Evolutionary conservation across 768 basidiomycete species (phyloP), one percentile per base, ranked within the genome.

Genomic region (Amanita inopinata): DNA sequence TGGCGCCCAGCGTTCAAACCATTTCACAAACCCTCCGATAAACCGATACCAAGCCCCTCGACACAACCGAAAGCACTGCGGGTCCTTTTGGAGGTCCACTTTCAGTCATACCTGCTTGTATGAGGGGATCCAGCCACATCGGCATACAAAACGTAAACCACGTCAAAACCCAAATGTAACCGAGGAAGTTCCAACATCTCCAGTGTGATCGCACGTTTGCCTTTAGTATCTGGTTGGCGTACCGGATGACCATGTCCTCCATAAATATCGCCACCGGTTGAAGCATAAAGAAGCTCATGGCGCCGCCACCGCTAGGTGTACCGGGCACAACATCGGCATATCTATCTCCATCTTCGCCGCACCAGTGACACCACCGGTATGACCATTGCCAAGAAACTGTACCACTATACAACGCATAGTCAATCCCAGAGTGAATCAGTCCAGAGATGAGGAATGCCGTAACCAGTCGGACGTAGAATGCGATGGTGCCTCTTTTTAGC

Each of bases 371-470:
- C 20, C 30, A 17, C 12, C 33, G 24, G 18, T 34, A 35, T 17
- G 11, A 33, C 33, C 42, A 35, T 15, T 33, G 25, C 20, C 19
- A 28, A 19, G 37, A 25, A 15, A 34, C 25, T 25, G 19, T 18
- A n/a, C 33, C 14, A 5, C 53, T 53, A 4, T 56, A 38, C 37
- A 61, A 44, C 60, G 63, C 59, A 43, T 54, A 54, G 28, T 65
- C 65, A 7, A 59, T 61, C 2, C 55, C 52, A 17, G 51, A 39
- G 40, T 67, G 65, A 34, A 61, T 54, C 33, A 59, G 15, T 5
- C 58, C 64, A 12, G 60, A 58, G 23, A 64, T 46, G 39, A 58
- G 45, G 51, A 67, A 67, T 5, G 55, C 57, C 14, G 46, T 49
- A 22, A 47, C 48, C 2, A 58, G 46, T 40, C 48, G 49, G 8